Conservation (phyloP, 2,329 filamentous ascomycete species). For the Salinomyces thailandicus region DNA sequence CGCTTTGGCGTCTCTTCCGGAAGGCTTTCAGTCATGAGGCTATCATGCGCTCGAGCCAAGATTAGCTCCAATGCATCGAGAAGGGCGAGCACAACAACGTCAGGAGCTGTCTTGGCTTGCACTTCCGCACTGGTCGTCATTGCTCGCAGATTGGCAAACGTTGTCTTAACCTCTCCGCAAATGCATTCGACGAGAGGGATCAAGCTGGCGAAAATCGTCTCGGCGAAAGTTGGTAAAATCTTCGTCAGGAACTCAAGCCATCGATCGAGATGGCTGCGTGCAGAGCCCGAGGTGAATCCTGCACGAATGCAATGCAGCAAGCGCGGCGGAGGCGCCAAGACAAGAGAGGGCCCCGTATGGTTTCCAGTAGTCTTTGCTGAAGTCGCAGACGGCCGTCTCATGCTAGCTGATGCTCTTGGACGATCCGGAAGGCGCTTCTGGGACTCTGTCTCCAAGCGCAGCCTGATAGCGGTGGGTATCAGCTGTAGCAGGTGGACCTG, state of each 20-base stretch:
- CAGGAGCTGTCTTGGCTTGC: constrained; percentile 12
- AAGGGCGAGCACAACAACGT: constrained; percentile 34
- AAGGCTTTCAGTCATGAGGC: constrained; percentile 65
- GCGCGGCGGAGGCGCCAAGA: constrained; percentile 53
- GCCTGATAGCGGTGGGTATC: constrained; percentile 62
- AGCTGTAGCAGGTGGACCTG: constrained; percentile 58
- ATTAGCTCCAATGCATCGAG: constrained; percentile 90
- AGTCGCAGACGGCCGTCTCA: not conserved
- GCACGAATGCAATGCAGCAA: constrained; percentile 77
- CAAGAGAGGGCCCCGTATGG: constrained; percentile 7
- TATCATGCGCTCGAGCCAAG: constrained; percentile 75
- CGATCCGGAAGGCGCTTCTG: constrained; percentile 1
- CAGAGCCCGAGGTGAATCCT: constrained; percentile 64
- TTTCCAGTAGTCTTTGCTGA: too few relatives aligned
- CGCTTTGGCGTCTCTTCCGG: constrained; percentile 59
- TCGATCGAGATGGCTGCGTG: constrained; percentile 71
- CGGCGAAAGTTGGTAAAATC: constrained; percentile 72
- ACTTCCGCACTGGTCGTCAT: constrained; percentile 41
- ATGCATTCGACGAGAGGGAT: constrained; percentile 86
- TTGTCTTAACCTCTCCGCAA: constrained; percentile 62
- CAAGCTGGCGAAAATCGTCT: constrained; percentile 78
- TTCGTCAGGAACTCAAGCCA: constrained; percentile 83
- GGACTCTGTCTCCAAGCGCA: constrained; percentile 27
- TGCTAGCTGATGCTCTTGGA: constrained; percentile 5
- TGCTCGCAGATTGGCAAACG: constrained; percentile 59